Evolutionary conservation across 2,329 filamentous ascomycete genomes (phyloP).

Genomic region (Pseudopyricularia javanii): DNA sequence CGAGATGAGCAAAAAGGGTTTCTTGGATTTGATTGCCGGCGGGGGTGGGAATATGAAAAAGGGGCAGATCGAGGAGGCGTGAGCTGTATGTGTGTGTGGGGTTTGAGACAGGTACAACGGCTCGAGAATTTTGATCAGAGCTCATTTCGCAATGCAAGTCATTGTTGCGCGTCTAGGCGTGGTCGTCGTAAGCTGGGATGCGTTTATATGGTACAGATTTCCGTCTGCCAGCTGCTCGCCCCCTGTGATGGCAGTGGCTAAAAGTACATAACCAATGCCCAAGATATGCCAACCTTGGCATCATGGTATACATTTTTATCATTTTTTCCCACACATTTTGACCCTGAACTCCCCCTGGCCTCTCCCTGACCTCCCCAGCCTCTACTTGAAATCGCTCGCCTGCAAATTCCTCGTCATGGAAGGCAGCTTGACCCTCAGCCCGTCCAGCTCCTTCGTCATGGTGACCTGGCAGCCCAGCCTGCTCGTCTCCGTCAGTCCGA

Average conservation of each 20-base stretch:
- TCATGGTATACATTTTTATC: not conserved
- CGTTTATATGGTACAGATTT: not conserved
- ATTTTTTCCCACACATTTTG: not conserved
- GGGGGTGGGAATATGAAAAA: conserved; percentile 49
- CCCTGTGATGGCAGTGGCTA: not conserved
- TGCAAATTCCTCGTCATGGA: conserved; percentile 94
- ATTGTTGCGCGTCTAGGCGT: not conserved
- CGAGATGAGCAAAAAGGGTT: conserved; percentile 95
- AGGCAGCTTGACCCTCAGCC: conserved; percentile 72
- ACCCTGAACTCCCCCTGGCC: not conserved
- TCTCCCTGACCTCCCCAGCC: not conserved
- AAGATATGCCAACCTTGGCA: not conserved
- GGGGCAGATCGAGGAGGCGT: conserved; percentile 45
- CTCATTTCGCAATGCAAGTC: not conserved
- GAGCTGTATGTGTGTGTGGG: not conserved
- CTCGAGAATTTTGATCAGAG: not conserved
- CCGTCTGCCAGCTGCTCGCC: not conserved
- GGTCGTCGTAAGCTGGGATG: not conserved
- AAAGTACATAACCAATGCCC: not conserved
- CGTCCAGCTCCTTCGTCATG: conserved; percentile 85
- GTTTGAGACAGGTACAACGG: not conserved
- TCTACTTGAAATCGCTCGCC: conserved; percentile 69
- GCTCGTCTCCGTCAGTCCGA: conserved; percentile 76
- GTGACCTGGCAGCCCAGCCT: conserved; percentile 79
- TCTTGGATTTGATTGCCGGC: conserved; percentile 75